Conservation (phyloP, 164 flowering plant genomes). For the Annona squamosa region DNA sequence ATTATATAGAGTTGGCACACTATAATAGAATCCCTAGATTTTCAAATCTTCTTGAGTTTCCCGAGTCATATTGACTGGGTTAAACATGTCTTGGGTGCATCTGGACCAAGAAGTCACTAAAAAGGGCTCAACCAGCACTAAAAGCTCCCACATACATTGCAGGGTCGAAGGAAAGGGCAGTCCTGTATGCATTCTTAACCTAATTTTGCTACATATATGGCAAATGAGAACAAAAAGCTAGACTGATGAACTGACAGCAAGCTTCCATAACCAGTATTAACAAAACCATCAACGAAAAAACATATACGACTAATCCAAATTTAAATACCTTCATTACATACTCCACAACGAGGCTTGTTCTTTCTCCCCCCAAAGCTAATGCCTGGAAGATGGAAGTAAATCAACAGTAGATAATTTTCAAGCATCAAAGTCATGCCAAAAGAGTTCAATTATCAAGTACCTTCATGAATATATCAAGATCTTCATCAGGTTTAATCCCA, state of each 20-base stretch:
- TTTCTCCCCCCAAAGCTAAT: slow-evolving; percentile 69
- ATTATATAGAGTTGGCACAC: too few relatives aligned
- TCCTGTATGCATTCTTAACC: too few relatives aligned
- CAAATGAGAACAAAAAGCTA: background rate
- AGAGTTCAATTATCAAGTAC: slow-evolving; percentile 23
- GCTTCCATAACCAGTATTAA: background rate
- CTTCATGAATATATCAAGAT: slow-evolving; percentile 98
- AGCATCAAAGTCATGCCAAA: background rate
- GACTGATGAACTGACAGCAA: background rate
- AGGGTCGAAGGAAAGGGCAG: too few relatives aligned
- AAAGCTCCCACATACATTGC: too few relatives aligned
- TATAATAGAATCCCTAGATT: too few relatives aligned
- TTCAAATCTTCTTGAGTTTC: too few relatives aligned
- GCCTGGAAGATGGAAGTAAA: slow-evolving; percentile 37
- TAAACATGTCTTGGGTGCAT: too few relatives aligned
- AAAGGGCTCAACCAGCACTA: too few relatives aligned
- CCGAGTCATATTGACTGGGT: too few relatives aligned
- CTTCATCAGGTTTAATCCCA: slow-evolving; percentile 89
- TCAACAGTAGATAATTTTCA: background rate
- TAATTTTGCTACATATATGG: background rate
- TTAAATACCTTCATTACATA: slow-evolving; percentile 76
- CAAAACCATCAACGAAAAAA: background rate
- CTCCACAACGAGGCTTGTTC: slow-evolving; percentile 74
- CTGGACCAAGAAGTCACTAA: too few relatives aligned
- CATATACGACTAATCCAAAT: slow-evolving; percentile 3